Conservation (phyloP, 148 eudicot species). For the Cornus kousa region DNA sequence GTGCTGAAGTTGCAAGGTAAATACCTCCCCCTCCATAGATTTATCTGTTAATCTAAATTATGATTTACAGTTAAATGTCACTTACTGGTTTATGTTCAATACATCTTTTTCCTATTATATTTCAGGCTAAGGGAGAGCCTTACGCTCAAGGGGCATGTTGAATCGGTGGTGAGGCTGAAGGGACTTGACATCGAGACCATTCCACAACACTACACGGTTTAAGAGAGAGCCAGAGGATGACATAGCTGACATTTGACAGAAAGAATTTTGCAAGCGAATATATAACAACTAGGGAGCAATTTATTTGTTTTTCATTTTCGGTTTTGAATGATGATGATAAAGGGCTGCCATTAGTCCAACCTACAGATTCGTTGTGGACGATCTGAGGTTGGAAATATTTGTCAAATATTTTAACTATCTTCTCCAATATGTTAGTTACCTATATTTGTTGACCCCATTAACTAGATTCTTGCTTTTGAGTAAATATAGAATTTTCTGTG, state of each 20-base stretch:
- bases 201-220: slow-evolving; percentile 59
- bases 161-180: slow-evolving; percentile 76
- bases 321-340: slow-evolving; percentile 11
- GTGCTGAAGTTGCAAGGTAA: slow-evolving; percentile 78
- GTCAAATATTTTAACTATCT: neutral
- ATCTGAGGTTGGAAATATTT: neutral
- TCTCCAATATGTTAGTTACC: neutral
- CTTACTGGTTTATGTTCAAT: too few relatives aligned
- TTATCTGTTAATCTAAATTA: too few relatives aligned
- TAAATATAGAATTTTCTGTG: neutral
- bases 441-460: neutral
- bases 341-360: slow-evolving; percentile 9
- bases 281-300: slow-evolving; percentile 12
- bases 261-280: neutral
- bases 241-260: slow-evolving; percentile 8
- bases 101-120: neutral
- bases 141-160: slow-evolving; percentile 74
- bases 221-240: neutral
- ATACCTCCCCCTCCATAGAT: neutral
- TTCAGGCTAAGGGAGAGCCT: slow-evolving; percentile 71
- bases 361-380: neutral
- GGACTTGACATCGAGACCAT: slow-evolving; percentile 68
- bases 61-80: too few relatives aligned
- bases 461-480: neutral
- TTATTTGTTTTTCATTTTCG: neutral